Evolutionary conservation across 257 asterid species (phyloP).

Genomic region (Plantago ovata): DNA sequence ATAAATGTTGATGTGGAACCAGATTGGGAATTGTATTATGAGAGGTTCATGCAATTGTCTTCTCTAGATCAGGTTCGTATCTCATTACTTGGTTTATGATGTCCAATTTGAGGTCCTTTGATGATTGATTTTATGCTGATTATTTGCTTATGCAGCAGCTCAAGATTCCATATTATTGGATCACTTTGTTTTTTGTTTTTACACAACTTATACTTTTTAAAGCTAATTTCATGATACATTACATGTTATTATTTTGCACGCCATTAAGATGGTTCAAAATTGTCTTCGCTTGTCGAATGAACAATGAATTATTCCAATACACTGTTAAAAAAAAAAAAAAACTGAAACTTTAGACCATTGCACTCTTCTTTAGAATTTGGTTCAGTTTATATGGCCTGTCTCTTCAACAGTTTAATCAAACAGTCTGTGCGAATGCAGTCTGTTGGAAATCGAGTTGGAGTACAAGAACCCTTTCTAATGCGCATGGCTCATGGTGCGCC

Average conservation of each 20-base stretch:
- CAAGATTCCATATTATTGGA: no score
- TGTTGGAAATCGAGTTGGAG: slow-evolving; percentile 95
- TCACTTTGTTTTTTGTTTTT: not conserved
- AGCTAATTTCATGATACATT: not conserved
- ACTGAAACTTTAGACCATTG: slow-evolving; percentile 11
- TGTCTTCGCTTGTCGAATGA: not conserved
- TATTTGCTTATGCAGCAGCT: not conserved
- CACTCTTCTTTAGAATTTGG: not conserved
- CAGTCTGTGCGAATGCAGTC: slow-evolving; percentile 61
- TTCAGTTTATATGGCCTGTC: not conserved
- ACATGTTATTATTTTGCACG: slow-evolving; percentile 1
- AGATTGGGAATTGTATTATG: slow-evolving; percentile 91
- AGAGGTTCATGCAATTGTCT: slow-evolving; percentile 88
- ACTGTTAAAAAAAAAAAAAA: no score
- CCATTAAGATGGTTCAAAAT: not conserved
- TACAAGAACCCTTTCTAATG: slow-evolving; percentile 91
- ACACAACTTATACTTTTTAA: not conserved
- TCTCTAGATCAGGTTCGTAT: slow-evolving; percentile 74
- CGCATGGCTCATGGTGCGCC: slow-evolving; percentile 99
- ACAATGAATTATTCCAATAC: not conserved
- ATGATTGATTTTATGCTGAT: slow-evolving; percentile 4
- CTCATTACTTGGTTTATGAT: not conserved
- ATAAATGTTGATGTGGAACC: slow-evolving; percentile 95
- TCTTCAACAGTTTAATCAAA: not conserved
- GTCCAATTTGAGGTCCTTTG: not conserved